phyloP scores from a whole-genome alignment of 139 green algal species.

The Chlamydomonas urium region DNA sequence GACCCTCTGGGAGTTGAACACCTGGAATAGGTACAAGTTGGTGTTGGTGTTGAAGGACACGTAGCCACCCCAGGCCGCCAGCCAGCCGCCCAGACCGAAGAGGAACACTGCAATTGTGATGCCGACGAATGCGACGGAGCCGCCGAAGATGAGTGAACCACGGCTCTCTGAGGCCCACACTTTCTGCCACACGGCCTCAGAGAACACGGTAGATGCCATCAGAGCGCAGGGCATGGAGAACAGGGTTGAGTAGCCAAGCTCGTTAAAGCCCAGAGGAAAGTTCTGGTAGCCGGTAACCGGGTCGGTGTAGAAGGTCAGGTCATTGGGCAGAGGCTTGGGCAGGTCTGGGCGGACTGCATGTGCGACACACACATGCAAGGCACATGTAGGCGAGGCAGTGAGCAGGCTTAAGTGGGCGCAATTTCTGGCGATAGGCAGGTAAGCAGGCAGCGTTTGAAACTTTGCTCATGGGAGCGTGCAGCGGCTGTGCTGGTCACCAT shows the following conservation, averaged over 20 bases:
- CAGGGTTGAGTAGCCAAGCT: slow-evolving; percentile 55
- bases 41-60: slow-evolving; percentile 41
- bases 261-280: slow-evolving; percentile 14
- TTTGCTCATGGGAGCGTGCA: too few relatives aligned
- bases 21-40: slow-evolving; percentile 61
- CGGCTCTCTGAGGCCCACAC: slow-evolving; percentile 46
- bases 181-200: slow-evolving; percentile 22
- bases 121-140: slow-evolving; percentile 20
- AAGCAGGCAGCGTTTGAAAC: too few relatives aligned
- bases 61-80: slow-evolving; percentile 62
- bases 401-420: too few relatives aligned
- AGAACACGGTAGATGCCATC: slow-evolving; percentile 21
- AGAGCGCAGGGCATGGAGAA: slow-evolving; percentile 67
- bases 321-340: slow-evolving; percentile 43
- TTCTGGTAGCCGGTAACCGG: slow-evolving; percentile 3
- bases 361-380: too few relatives aligned
- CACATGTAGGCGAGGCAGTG: too few relatives aligned
- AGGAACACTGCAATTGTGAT: slow-evolving; percentile 51
- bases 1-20: not conserved
- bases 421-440: too few relatives aligned
- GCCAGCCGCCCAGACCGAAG: slow-evolving; percentile 66
- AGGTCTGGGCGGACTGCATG: slow-evolving; percentile 28
- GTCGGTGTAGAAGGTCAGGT: slow-evolving; percentile 19
- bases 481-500: too few relatives aligned
- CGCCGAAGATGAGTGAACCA: slow-evolving; percentile 29